These are phyloP conservation scores for Leccinum cinnamomeum DNA, from an alignment of 1,284 basidiomycete species.

Conservation along the genomic window DNA sequence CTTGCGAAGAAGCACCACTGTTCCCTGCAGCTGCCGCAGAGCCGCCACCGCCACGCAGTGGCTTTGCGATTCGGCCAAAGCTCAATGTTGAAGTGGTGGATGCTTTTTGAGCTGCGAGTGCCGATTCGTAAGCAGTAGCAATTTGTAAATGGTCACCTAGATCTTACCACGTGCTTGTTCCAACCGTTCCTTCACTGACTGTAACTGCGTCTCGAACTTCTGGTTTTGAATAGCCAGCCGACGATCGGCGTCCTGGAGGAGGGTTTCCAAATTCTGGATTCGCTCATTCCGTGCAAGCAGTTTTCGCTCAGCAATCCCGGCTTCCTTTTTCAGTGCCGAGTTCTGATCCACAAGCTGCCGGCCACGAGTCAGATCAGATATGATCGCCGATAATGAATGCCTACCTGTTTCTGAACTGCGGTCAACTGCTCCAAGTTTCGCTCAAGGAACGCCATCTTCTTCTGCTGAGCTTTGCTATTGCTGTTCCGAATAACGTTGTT, in stretches of 20 bases:
- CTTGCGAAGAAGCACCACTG: slow-evolving; percentile 43
- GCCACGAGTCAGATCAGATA: slow-evolving; percentile 10
- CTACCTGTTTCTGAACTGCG: slow-evolving; percentile 93
- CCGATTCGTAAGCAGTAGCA: slow-evolving; percentile 17
- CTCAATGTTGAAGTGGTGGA: slow-evolving; percentile 67
- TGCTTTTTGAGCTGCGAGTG: slow-evolving; percentile 69
- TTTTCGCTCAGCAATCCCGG: slow-evolving; percentile 95
- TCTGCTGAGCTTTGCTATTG: slow-evolving; percentile 97
- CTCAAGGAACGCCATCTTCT: slow-evolving; percentile 99
- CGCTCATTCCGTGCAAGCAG: slow-evolving; percentile 95
- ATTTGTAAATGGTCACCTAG: slow-evolving; percentile 4
- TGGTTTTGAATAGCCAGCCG: slow-evolving; percentile 89
- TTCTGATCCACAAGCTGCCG: slow-evolving; percentile 96
- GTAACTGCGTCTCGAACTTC: slow-evolving; percentile 92
- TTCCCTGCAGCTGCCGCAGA: slow-evolving; percentile 41
- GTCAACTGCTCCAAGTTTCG: slow-evolving; percentile 96
- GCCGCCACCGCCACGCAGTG: slow-evolving; percentile 88
- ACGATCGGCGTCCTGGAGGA: slow-evolving; percentile 92
- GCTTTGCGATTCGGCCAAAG: slow-evolving; percentile 96
- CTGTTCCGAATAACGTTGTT: slow-evolving; percentile 98
- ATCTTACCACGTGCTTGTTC: slow-evolving; percentile 89
- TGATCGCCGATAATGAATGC: slow-evolving; percentile 16
- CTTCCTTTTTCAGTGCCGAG: slow-evolving; percentile 95
- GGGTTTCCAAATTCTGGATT: slow-evolving; percentile 91
- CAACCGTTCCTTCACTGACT: slow-evolving; percentile 88